These are phyloP conservation scores for Vitis hybrid DNA, from an alignment of 177 flowering plant species.

Conservation along the genomic window DNA sequence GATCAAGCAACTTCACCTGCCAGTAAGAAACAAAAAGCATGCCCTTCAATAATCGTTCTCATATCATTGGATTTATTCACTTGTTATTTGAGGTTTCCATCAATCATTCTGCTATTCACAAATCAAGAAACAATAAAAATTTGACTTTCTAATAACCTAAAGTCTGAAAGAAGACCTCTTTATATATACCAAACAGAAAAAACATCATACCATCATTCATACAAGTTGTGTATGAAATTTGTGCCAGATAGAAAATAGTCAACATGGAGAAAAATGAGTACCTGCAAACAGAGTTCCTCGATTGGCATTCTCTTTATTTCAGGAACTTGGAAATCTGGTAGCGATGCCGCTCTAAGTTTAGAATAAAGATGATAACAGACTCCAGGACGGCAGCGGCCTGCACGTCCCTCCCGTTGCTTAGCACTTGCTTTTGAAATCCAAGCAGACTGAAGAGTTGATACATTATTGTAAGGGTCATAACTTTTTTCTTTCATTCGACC, in stretches of 20 bases:
- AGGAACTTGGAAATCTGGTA: slow-evolving; percentile 85
- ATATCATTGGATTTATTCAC: no score
- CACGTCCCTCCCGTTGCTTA: slow-evolving; percentile 94
- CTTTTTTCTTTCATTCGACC: slow-evolving; percentile 97
- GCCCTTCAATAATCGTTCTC: no score
- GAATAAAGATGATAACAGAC: slow-evolving; percentile 94
- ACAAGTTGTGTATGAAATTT: no score
- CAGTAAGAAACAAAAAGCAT: slow-evolving; percentile 11
- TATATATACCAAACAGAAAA: not conserved
- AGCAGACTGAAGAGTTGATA: slow-evolving; percentile 90
- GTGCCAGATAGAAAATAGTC: not conserved
- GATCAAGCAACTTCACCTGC: slow-evolving; percentile 89
- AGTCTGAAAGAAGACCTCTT: not conserved
- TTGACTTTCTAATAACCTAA: not conserved
- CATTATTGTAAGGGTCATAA: slow-evolving; percentile 94
- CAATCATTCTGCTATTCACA: no score
- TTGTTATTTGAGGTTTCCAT: no score
- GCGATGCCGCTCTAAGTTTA: slow-evolving; percentile 65
- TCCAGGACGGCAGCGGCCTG: slow-evolving; percentile 97
- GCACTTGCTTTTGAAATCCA: slow-evolving; percentile 98
- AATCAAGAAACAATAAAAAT: no score
- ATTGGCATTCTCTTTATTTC: slow-evolving; percentile 93
- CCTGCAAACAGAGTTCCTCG: slow-evolving; percentile 98
- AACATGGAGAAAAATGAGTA: slow-evolving; percentile 16
- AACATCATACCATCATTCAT: no score